Evolutionary conservation across 2,329 filamentous ascomycete species (phyloP), one percentile per base, ranked within the genome.

Genomic region (Ciborinia camelliae): DNA sequence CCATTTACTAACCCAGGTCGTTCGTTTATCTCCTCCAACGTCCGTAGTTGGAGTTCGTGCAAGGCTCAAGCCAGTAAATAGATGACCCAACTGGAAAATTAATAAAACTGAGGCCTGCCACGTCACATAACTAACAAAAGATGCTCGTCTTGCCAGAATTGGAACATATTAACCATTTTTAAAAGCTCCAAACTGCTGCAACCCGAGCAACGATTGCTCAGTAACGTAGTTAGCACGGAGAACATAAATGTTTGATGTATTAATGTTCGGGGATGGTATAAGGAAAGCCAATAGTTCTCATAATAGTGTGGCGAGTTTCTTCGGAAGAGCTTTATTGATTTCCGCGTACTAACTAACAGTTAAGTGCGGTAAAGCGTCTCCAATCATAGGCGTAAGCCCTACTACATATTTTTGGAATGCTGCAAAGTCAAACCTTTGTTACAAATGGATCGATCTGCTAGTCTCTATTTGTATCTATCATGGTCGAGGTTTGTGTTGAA

Each of bases 71-170:
- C 32, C 32, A 50, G 15, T 58, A 50, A 50, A 63, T 23, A 32
- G 18, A 50, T 32, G 18, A 63, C 15, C 14, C 12, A 10, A 48
- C 28, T 50, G 30, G 20, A 37, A 37, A 58, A 63, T 28, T 63
- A 58, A 58, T 48, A 35, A 58, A 28, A 50, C 35, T 12, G 26
- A 37, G 32, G 32, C 35, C 12, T 50, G 52, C 61, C 61, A 63
- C 52, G 61, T 63, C 52, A 63, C 32, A 18, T 4, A 58, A 63
- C 41, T 28, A 41, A 58, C 12, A 28, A 23, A 51, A 26, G 7
- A 47, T 63, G 47, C 26, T 50, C 26, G 61, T 58, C 30, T 32
- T 37, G 50, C 52, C 32, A 39, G n/a, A 32, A 26, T 61, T 20
- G 32, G 43, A 51, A 30, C 30, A 18, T 52, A 18, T 63, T 30